Conservation (phyloP, 441 rosid species). For the Mallotus japonicus region DNA sequence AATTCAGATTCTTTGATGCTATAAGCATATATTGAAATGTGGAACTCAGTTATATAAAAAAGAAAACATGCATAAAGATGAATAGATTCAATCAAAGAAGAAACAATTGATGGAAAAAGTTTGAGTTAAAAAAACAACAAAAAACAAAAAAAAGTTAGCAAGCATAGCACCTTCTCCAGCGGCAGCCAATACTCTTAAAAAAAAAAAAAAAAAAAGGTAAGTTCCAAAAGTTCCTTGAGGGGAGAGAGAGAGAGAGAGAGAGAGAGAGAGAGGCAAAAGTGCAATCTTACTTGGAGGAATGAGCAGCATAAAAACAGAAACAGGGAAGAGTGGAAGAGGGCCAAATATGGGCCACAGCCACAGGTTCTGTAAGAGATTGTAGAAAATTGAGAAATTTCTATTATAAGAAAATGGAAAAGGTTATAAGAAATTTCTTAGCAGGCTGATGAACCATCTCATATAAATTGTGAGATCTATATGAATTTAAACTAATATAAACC, state of each 20-base stretch:
- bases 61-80: neutral
- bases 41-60: slow-evolving; percentile 14
- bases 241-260: too few relatives aligned
- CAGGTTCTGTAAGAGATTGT: neutral
- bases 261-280: slow-evolving; percentile 9
- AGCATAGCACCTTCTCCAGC: neutral
- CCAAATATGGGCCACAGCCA: slow-evolving; percentile 13
- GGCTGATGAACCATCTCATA: too few relatives aligned
- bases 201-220: neutral
- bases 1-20: slow-evolving; percentile 8
- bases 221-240: neutral
- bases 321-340: neutral
- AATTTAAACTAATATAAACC: too few relatives aligned
- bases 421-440: too few relatives aligned
- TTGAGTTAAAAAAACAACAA: neutral
- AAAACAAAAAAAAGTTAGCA: neutral
- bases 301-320: slow-evolving; percentile 21
- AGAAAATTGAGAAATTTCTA: too few relatives aligned
- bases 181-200: neutral
- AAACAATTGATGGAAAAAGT: slow-evolving; percentile 1
- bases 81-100: slow-evolving; percentile 2
- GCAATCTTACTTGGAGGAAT: slow-evolving; percentile 16
- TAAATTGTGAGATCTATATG: too few relatives aligned
- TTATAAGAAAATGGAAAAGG: too few relatives aligned
- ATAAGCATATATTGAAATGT: slow-evolving; percentile 12